phyloP scores from a whole-genome alignment of 768 basidiomycete species.

The Boletus sp. region DNA sequence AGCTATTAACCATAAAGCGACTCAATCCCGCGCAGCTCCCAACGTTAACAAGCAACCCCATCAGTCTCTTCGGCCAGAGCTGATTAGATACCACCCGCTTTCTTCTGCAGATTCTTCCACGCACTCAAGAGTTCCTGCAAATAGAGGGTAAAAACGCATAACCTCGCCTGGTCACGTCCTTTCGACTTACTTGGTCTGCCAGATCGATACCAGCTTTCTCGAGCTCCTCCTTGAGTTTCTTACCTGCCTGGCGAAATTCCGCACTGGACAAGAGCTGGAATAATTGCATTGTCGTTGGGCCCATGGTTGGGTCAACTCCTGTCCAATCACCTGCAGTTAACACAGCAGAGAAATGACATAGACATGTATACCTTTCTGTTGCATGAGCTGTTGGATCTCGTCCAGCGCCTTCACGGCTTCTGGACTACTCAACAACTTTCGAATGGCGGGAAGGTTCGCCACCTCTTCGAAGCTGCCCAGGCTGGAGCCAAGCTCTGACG shows the following conservation, averaged over 20 bases:
- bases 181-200: constrained; percentile 45
- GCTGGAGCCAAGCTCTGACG: constrained; percentile 36
- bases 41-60: not conserved
- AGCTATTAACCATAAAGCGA: not conserved
- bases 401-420: constrained; percentile 48
- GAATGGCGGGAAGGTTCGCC: constrained; percentile 41
- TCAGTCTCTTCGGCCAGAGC: not conserved
- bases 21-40: not conserved
- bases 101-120: constrained; percentile 35
- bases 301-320: constrained; percentile 51
- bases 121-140: constrained; percentile 47
- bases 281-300: constrained; percentile 52
- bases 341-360: not conserved
- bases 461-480: constrained; percentile 41
- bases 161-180: not conserved
- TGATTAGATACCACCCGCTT: constrained; percentile 19
- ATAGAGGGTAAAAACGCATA: not conserved
- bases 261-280: constrained; percentile 51
- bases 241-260: constrained; percentile 50
- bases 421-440: constrained; percentile 49
- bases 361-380: constrained; percentile 44
- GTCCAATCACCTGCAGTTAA: not conserved
- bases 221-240: constrained; percentile 47
- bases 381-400: constrained; percentile 44
- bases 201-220: constrained; percentile 62